These are phyloP conservation scores for Boletus vermiculosoides DNA, from an alignment of 768 basidiomycete species.

Conservation along the genomic window DNA sequence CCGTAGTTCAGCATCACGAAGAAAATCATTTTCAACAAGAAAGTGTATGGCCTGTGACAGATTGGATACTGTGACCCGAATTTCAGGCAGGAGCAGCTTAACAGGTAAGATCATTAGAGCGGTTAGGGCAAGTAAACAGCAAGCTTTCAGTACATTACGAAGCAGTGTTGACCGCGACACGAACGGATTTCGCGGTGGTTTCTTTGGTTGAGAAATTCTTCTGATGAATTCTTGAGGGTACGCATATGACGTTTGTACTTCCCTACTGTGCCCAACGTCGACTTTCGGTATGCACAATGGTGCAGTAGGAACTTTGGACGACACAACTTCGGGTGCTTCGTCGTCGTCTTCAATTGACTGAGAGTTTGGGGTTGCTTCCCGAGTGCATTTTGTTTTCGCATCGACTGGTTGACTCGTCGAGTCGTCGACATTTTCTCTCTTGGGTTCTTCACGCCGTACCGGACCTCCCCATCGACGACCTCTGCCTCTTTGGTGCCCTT, in stretches of 20 bases:
- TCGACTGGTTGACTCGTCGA: not conserved
- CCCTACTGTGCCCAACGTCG: conserved; percentile 2
- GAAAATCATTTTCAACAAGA: conserved; percentile 85
- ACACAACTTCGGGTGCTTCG: conserved; percentile 54
- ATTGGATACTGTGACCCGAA: conserved; percentile 85
- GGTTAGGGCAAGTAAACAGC: not conserved
- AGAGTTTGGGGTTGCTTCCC: conserved; percentile 15
- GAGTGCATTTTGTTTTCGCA: not conserved
- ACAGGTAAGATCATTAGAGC: conserved; percentile 11
- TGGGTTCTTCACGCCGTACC: not conserved
- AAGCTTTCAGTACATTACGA: conserved; percentile 59
- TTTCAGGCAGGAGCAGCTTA: conserved; percentile 81
- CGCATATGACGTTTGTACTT: conserved; percentile 5
- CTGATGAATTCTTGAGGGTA: conserved; percentile 9
- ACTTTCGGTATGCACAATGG: conserved; percentile 4
- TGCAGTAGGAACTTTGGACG: conserved; percentile 45
- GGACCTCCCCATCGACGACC: conserved; percentile 26
- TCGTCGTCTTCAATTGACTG: conserved; percentile 38
- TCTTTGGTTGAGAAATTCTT: conserved; percentile 45
- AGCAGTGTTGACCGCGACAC: conserved; percentile 67
- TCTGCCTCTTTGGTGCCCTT: conserved; percentile 29
- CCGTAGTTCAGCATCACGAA: conserved; percentile 72
- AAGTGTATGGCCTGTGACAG: conserved; percentile 91
- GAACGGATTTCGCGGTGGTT: conserved; percentile 61
- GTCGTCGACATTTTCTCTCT: not conserved